Base-by-base conservation (phyloP, 805 yeast species). In the Danielozyma ontarioensis region DNA sequence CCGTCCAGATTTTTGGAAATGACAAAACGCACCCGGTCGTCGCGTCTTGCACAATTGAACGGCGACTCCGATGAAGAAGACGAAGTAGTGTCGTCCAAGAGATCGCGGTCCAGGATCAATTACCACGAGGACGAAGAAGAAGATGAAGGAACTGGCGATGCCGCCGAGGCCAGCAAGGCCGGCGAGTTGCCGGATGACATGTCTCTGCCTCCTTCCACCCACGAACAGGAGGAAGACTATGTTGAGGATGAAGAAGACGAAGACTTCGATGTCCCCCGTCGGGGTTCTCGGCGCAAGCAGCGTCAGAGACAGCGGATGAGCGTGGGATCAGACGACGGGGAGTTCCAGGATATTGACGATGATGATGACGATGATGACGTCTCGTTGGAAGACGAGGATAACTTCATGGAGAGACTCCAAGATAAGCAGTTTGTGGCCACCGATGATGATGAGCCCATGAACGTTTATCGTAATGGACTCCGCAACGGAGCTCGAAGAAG, bases 351-450 rank as follows among this genome's bases (percentile, higher is more conserved):
- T 13, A 32, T 34, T 11, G 48, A 41, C 23, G 34, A 37, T 24
- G 48, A 41, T 8, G 46, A 34, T 4, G 34, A 26, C 17, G 37
- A 26, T 17, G 39, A 27, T 18, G 28, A 12, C 12, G 31, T 24
- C 28, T 16, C 13, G 10, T 7, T 5, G 7, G 34, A 13, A 25
- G 44, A 25, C 2, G 51, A 49, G 13, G 62, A 54, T 28, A 62
- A 57, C 12, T 58, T 50, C 29, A 28, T 58, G 12, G 55, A 56
- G 26, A 46, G 45, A 34, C 50, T 64, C 31, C 51, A 57, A 36
- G 62, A 60, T 32, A 51, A 51, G 31, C 45, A 49, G 24, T 65
- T 65, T 29, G 42, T 65, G 30, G 70, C 67, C 17, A 42, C 62
- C 1, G 71, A 65, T 32, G 63, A 57, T 19, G 70, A 63, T 17